Evolutionary conservation across 2,329 filamentous ascomycete genomes (phyloP).

Genomic region (Aspergillus sp.): DNA sequence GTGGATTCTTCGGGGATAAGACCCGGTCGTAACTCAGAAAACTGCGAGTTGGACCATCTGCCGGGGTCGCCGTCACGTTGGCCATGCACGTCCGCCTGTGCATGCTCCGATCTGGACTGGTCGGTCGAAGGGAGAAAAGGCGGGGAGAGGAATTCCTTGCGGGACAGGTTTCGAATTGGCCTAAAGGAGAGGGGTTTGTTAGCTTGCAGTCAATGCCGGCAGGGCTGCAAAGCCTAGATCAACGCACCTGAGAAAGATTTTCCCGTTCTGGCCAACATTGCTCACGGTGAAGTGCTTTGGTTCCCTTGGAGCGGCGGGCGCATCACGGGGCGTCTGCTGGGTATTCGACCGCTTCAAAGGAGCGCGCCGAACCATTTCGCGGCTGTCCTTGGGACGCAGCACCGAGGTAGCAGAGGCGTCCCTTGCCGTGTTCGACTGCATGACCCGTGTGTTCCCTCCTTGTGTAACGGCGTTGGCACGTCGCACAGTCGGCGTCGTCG

Average conservation of each 20-base stretch:
- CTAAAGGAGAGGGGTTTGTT: conserved; percentile 12
- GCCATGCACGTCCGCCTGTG: conserved; percentile 29
- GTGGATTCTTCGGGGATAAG: conserved; percentile 14
- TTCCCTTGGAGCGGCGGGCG: conserved; percentile 52
- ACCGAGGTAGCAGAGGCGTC: conserved; percentile 26
- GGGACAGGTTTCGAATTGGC: conserved; percentile 27
- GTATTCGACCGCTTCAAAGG: conserved; percentile 38
- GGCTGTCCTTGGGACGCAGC: conserved; percentile 41
- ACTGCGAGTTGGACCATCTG: conserved; percentile 34
- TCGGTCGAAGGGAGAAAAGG: conserved; percentile 41
- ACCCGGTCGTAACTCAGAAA: conserved; percentile 28
- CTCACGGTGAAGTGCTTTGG: conserved; percentile 68
- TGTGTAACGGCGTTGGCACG: conserved; percentile 32
- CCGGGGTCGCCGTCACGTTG: conserved; percentile 22
- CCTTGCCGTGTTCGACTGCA: conserved; percentile 23
- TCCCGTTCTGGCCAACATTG: conserved; percentile 74
- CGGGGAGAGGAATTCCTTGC: conserved; percentile 22
- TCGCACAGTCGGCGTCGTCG: conserved; percentile 19
- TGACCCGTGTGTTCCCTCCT: conserved; percentile 19
- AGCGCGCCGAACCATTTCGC: conserved; percentile 39
- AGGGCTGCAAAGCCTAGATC: conserved; percentile 1
- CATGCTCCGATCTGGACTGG: conserved; percentile 49
- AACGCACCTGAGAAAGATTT: conserved; percentile 69
- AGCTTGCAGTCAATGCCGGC: conserved; percentile 9
- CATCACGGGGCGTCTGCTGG: conserved; percentile 45